A percentile compares a stretch with the other conserved stretches of the same genome.
phyloP scores from a whole-genome alignment of 2,329 filamentous ascomycete genomes.

The Kalmusia sp. region DNA sequence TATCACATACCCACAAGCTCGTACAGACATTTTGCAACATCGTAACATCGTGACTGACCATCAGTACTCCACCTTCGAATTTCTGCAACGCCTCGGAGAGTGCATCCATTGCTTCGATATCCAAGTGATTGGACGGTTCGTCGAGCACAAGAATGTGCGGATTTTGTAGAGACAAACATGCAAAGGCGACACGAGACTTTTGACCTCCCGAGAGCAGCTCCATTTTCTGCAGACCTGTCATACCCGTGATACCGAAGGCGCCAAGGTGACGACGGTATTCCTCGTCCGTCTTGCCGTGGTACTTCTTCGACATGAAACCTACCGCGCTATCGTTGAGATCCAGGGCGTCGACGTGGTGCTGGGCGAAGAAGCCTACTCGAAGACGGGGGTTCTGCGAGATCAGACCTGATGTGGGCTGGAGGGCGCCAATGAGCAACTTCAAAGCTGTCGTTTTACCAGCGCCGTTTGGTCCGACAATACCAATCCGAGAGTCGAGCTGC shows the following conservation, averaged over 20 bases:
- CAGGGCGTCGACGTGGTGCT: slow-evolving; percentile 96
- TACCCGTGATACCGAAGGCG: slow-evolving; percentile 85
- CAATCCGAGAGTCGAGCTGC: slow-evolving; percentile 96
- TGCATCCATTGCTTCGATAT: slow-evolving; percentile 99
- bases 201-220: slow-evolving; percentile 92
- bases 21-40: slow-evolving; percentile 97
- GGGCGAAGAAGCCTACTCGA: slow-evolving; percentile 94
- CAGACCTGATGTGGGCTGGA: slow-evolving; percentile 76
- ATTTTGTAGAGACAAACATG: slow-evolving; percentile 91
- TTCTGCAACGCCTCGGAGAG: slow-evolving; percentile 80
- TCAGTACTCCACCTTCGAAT: slow-evolving; percentile 94
- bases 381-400: slow-evolving; percentile 90
- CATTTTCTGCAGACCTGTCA: slow-evolving; percentile 97
- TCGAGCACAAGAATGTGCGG: slow-evolving; percentile 97
- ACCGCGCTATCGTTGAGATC: slow-evolving; percentile 90
- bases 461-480: slow-evolving; percentile 98
- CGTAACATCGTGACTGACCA: slow-evolving; percentile 99
- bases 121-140: slow-evolving; percentile 97
- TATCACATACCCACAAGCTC: slow-evolving; percentile 95
- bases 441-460: slow-evolving; percentile 98
- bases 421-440: slow-evolving; percentile 91
- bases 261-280: slow-evolving; percentile 96
- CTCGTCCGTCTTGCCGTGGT: slow-evolving; percentile 90
- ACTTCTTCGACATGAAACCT: slow-evolving; percentile 92
- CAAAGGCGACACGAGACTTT: slow-evolving; percentile 97